These are phyloP conservation scores for Vanilla planifolia DNA, from an alignment of 106 monocot species.

Conservation along the genomic window DNA sequence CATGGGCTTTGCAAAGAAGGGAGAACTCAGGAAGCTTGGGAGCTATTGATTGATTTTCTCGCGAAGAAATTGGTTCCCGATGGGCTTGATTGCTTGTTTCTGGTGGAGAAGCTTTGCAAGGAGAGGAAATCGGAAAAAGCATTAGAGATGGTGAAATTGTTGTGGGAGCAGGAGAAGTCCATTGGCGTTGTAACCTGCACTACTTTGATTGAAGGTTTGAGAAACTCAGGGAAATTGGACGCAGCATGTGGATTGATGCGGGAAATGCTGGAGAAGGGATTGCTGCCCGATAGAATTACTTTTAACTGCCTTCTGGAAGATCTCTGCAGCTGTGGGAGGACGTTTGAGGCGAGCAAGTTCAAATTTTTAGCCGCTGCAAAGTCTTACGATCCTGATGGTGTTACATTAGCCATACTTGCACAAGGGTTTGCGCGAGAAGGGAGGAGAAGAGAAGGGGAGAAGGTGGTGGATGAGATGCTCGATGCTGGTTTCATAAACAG, in stretches of 20 bases:
- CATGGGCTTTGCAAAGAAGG: conserved; percentile 48
- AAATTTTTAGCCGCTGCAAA: conserved; percentile 29
- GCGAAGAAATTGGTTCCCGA: conserved; percentile 36
- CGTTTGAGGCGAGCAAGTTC: conserved; percentile 44
- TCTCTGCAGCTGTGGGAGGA: conserved; percentile 51
- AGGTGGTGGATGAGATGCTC: conserved; percentile 81
- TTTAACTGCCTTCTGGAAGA: conserved; percentile 58
- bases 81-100: conserved; percentile 51
- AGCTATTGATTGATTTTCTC: conserved; percentile 45
- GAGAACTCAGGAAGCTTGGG: conserved; percentile 25
- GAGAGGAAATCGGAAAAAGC: conserved; percentile 29
- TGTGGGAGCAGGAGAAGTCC: conserved; percentile 34
- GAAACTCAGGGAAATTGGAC: conserved; percentile 34
- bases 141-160: conserved; percentile 31
- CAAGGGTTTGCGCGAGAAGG: conserved; percentile 69
- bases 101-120: conserved; percentile 44
- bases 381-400: conserved; percentile 48
- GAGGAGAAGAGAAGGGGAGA: conserved; percentile 54
- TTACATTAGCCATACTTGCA: conserved; percentile 46
- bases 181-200: conserved; percentile 37
- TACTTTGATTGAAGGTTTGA: conserved; percentile 59
- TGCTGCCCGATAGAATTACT: conserved; percentile 57
- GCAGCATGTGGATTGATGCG: conserved; percentile 39
- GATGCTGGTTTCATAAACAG: conserved; percentile 65
- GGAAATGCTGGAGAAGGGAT: conserved; percentile 43